Percentiles rank a stretch among this genome's conserved stretches.
Evolutionary conservation across 177 flowering plant species (phyloP).

Genomic region (Telopea speciosissima): DNA sequence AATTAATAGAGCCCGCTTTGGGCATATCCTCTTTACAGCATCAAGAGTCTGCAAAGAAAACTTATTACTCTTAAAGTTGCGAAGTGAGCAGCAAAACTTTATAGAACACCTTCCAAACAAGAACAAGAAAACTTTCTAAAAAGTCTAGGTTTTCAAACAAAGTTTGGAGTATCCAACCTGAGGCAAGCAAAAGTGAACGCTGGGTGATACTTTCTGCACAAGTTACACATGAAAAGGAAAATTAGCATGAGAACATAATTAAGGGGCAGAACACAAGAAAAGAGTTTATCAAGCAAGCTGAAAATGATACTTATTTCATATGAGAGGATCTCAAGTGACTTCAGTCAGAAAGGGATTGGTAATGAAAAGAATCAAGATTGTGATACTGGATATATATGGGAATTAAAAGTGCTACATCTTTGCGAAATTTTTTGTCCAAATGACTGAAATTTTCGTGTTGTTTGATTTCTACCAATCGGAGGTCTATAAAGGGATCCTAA

Average conservation of each 20-base stretch:
- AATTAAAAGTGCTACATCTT: no score
- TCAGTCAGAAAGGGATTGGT: neutral
- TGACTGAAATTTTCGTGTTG: no score
- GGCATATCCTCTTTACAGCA: constrained; percentile 81
- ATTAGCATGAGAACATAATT: neutral
- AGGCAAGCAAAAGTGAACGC: constrained; percentile 83
- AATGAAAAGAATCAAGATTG: neutral
- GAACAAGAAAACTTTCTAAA: neutral
- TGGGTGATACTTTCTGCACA: constrained; percentile 78
- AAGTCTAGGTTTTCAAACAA: neutral
- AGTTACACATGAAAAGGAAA: neutral
- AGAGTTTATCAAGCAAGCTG: neutral
- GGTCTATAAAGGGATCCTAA: no score
- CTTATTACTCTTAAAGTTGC: neutral
- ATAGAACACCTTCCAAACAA: no score
- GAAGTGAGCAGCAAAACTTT: neutral
- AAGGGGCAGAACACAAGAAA: neutral
- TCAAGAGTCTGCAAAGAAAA: constrained; percentile 61
- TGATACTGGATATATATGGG: neutral
- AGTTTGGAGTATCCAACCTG: constrained; percentile 45
- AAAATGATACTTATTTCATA: neutral
- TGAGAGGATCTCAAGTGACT: neutral
- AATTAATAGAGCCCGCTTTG: constrained; percentile 70
- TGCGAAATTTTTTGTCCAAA: no score
- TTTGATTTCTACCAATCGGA: no score